Base-by-base conservation (phyloP, 2,329 filamentous ascomycete genomes). In the Penicillium sp. region DNA sequence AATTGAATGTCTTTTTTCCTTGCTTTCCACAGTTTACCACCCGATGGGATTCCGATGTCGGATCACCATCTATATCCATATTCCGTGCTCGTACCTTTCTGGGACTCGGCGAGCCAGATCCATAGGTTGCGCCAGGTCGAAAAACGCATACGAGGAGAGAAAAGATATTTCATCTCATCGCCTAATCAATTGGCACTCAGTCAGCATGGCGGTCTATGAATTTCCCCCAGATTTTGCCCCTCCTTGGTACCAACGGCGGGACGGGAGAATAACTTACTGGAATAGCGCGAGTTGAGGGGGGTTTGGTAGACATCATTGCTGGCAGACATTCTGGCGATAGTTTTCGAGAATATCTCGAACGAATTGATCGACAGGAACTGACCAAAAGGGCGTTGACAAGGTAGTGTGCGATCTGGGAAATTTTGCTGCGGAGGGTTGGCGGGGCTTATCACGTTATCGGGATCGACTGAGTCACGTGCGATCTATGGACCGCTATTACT, bases 81-180 rank as follows among this genome's bases (percentile, higher is more conserved):
- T 53, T 50, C 31, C 43, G 23, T 56, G 51, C 40, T 58, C 59
- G 54, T 69, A 73, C 71, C 70, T 72, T 87, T 87, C 79, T 96
- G 88, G 9, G 83, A 81, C 79, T 96, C 88, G 21, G 92, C 92
- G 10, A 96, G 87, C 76, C 83, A 87, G 40, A 93, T 79, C 92
- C 92, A 97, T 16, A 96, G 84, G 71, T 90, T 83, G 60, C 92
- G 86, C 91, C 91, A 95, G 51, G 86, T 91, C 37, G 85, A 87
- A 72, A 87, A 86, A 26, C 91, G 83, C 50, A 85, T 87, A 39
- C 91, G 85, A 55, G 87, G 85, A 64, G 87, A 88, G 80, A 96
- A 97, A 58, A 96, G 84, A 61, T 83, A 81, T 66, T 87, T 83
- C 89, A 94, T 92, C 75, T 89, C 88, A 63, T 73, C 70, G 63